Percentiles rank a stretch among this genome's conserved stretches.
These are phyloP conservation scores for Entomophthora muscae DNA, from an alignment of 371 early-diverging fungal genomes.

Conservation along the genomic window DNA sequence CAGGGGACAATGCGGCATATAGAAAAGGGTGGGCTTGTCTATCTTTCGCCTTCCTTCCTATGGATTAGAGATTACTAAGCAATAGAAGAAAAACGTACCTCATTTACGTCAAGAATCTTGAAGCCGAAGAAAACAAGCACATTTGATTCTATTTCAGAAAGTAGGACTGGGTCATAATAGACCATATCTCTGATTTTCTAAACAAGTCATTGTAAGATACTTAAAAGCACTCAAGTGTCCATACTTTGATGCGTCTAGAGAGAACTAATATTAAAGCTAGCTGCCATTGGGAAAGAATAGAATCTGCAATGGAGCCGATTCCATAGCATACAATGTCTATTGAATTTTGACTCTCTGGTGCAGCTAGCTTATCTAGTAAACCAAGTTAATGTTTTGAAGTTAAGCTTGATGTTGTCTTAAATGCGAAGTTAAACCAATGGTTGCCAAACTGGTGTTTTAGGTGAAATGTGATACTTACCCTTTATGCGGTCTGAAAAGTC, in stretches of 20 bases:
- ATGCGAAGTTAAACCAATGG: not conserved
- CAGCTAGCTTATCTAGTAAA: not conserved
- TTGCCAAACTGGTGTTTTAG: not conserved
- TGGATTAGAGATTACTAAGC: not conserved
- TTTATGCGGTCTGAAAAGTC: not conserved
- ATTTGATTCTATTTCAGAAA: not conserved
- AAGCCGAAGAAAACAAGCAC: not conserved
- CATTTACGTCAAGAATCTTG: not conserved
- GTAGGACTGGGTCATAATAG: constrained; percentile 1
- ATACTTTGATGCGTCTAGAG: not conserved
- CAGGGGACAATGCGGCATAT: constrained; percentile 6
- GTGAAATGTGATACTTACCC: not conserved
- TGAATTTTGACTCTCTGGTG: not conserved
- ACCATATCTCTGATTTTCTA: not conserved
- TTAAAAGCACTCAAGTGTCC: not conserved
- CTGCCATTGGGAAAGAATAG: constrained; percentile 4
- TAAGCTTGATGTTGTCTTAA: not conserved
- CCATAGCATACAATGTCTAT: constrained; percentile 6
- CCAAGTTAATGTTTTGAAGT: not conserved
- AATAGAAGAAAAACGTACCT: not conserved
- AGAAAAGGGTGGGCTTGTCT: not conserved
- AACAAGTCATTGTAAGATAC: no score
- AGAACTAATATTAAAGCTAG: not conserved
- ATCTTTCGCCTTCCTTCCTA: constrained; percentile 5
- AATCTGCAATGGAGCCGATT: not conserved